Base-by-base conservation (phyloP, 495 filamentous ascomycete genomes). In the Lophium mytilinum region DNA sequence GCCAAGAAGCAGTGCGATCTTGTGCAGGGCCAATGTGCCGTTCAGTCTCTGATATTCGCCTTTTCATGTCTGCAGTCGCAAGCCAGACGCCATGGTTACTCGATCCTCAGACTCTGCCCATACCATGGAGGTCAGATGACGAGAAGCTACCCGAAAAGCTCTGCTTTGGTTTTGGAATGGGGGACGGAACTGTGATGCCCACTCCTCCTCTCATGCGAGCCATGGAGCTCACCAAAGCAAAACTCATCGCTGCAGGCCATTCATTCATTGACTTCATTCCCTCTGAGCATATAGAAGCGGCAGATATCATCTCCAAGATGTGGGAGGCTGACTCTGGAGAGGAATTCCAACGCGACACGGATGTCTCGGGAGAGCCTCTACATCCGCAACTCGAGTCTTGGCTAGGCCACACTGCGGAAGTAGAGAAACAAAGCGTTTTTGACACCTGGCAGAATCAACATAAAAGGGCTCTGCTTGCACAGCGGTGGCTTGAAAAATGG, bases 291-390 rank as follows among this genome's bases (percentile, higher is more conserved):
- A 24, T 24, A 17, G 45, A 49, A 24, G 45, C 45, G 19, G 19
- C 24, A 12, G 45, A 49, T 5, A 49, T 49, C 45, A 49, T 49
- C 4, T 18, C 45, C 12, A 24, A 49, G 19, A 49, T 49, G 45
- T 49, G 45, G 45, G 24, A 24, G 15, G 45, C 45, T 4, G 45
- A 49, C 45, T 15, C 45, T 17, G 45, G 45, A 15, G 11, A 17
- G 15, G 45, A 49, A 24, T 49, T 49, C 24, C 45, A 49, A 24
- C 45, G 45, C 45, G 45, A 49, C 45, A 49, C 45, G 3, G 45
- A 49, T 49, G 45, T 24, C 17, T 18, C 33, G 9, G 9, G 35
- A 36, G 50, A 52, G 36, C 30, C 33, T 17, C 9, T 39, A 21
- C 50, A 37, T 18, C 30, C 30, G 1, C 45, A 49, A 15, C 45